These are phyloP conservation scores for Bipolaris zeicola DNA, from an alignment of 2,329 filamentous ascomycete genomes.

Conservation along the genomic window DNA sequence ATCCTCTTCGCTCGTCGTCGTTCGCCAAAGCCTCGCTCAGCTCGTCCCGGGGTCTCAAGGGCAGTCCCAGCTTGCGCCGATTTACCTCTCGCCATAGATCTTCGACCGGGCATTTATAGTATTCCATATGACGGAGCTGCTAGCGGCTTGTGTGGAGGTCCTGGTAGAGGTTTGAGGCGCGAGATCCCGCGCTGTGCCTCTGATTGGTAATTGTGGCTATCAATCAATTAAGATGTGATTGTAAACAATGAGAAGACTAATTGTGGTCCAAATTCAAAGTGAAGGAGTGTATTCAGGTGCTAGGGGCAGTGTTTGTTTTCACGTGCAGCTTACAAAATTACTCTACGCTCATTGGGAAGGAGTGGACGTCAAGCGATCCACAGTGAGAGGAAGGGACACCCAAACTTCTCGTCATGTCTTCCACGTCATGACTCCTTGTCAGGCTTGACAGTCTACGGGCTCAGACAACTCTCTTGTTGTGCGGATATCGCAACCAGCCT, in stretches of 20 bases:
- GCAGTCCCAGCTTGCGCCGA: conserved; percentile 19
- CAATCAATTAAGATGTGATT: neutral
- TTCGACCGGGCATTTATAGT: conserved; percentile 27
- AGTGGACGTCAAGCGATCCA: neutral
- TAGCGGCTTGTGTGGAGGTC: neutral
- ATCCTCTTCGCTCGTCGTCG: conserved; percentile 27
- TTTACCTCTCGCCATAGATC: conserved; percentile 25
- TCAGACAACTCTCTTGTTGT: neutral
- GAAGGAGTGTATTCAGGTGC: neutral
- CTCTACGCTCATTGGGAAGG: neutral
- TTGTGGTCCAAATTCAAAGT: neutral
- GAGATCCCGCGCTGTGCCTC: neutral
- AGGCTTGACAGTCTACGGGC: neutral
- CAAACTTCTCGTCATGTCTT: neutral
- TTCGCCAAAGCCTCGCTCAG: conserved; percentile 26
- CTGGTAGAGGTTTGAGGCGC: neutral
- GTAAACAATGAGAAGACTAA: neutral
- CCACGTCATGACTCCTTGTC: neutral
- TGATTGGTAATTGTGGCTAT: neutral
- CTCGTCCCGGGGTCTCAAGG: conserved; percentile 20
- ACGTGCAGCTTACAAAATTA: neutral
- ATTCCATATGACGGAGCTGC: conserved; percentile 25
- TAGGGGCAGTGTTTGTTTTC: conserved; percentile 1
- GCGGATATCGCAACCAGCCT: neutral
- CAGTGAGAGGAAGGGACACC: neutral